Conservation (phyloP, 106 monocot species). For the Allium cepa region DNA sequence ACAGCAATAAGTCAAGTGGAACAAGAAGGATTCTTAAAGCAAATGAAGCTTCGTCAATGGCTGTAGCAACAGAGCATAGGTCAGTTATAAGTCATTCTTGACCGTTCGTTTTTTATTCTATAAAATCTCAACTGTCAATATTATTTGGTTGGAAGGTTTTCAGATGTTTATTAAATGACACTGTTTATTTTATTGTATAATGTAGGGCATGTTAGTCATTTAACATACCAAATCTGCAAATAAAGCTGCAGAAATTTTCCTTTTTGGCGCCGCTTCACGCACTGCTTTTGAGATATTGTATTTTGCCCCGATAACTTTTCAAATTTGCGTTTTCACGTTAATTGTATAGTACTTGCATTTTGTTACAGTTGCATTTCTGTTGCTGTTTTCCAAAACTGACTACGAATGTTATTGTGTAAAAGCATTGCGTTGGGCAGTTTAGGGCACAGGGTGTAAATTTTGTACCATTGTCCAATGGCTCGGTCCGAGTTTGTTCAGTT, state of each 20-base stretch:
- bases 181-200: background rate
- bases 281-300: no score
- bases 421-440: no score
- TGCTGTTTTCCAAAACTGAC: no score
- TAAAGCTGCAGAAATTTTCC: background rate
- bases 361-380: no score
- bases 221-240: background rate
- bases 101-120: background rate
- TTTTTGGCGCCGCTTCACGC: slow-evolving; percentile 2
- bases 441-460: no score
- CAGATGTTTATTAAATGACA: background rate
- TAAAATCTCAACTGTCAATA: background rate
- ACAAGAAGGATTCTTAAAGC: slow-evolving; percentile 22
- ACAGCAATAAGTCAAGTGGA: background rate
- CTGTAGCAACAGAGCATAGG: background rate
- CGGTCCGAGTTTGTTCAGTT: no score
- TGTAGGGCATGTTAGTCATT: slow-evolving; percentile 9
- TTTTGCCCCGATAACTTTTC: no score
- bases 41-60: background rate
- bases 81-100: background rate
- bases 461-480: no score
- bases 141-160: background rate
- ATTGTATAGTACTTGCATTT: no score
- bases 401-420: no score
- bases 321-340: no score